phyloP scores from a whole-genome alignment of 331 rosid species.

The Quercus lobata region DNA sequence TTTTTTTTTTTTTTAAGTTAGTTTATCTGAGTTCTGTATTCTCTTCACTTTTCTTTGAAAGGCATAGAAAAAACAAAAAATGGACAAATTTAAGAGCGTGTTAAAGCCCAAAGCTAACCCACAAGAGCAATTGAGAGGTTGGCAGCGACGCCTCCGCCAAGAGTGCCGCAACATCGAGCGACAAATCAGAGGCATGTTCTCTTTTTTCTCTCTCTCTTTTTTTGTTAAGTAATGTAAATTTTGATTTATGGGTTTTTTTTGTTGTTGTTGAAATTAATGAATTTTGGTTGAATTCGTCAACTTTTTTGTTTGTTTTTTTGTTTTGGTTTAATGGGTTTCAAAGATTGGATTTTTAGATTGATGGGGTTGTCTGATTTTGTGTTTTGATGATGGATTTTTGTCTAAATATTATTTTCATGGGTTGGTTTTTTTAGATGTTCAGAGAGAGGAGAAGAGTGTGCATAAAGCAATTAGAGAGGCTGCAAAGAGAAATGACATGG shows the following conservation, averaged over 20 bases:
- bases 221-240: background rate
- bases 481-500: constrained; percentile 87
- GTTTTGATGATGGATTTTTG: background rate
- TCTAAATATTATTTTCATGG: background rate
- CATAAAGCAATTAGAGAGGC: constrained; percentile 78
- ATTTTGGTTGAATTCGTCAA: background rate
- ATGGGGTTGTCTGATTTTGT: background rate
- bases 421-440: constrained; percentile 44
- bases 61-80: constrained; percentile 2
- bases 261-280: background rate
- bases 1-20: no score
- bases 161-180: constrained; percentile 84
- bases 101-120: constrained; percentile 67
- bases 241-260: constrained; percentile 2
- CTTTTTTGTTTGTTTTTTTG: no score
- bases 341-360: background rate
- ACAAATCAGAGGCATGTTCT: constrained; percentile 64
- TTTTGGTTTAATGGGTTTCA: background rate
- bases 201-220: background rate
- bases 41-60: background rate
- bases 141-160: constrained; percentile 83
- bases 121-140: constrained; percentile 58
- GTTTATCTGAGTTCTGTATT: background rate
- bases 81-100: constrained; percentile 70
- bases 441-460: constrained; percentile 72